Evolutionary conservation across 1,284 basidiomycete species (phyloP).

Genomic region (Hemileia vastatrix): DNA sequence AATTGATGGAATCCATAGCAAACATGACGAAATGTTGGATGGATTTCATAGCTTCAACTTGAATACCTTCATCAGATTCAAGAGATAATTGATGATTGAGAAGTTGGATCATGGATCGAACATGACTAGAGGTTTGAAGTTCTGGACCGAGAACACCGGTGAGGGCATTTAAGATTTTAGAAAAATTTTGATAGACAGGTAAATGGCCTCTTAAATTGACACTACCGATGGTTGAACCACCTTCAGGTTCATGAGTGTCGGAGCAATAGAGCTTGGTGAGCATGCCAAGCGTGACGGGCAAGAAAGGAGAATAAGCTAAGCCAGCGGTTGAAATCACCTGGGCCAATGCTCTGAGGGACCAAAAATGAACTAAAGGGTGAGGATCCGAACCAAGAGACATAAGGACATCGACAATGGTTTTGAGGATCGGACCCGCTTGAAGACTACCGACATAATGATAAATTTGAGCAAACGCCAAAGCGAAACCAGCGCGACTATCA

Average conservation of each 20-base stretch:
- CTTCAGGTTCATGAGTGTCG: slow-evolving; percentile 88
- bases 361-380: slow-evolving; percentile 92
- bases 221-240: slow-evolving; percentile 62
- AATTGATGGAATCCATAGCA: slow-evolving; percentile 61
- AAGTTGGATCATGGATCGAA: slow-evolving; percentile 68
- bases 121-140: slow-evolving; percentile 75
- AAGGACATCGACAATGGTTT: slow-evolving; percentile 89
- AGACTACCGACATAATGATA: slow-evolving; percentile 87
- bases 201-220: slow-evolving; percentile 81
- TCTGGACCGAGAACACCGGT: slow-evolving; percentile 93
- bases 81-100: slow-evolving; percentile 74
- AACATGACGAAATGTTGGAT: slow-evolving; percentile 96
- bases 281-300: slow-evolving; percentile 79
- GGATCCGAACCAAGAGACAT: slow-evolving; percentile 94
- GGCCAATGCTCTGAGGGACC: slow-evolving; percentile 74
- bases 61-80: slow-evolving; percentile 72
- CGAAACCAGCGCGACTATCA: slow-evolving; percentile 83
- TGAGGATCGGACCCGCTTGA: slow-evolving; percentile 83
- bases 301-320: slow-evolving; percentile 79
- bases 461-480: slow-evolving; percentile 84
- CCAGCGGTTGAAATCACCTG: slow-evolving; percentile 85
- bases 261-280: slow-evolving; percentile 80
- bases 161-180: slow-evolving; percentile 81
- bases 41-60: slow-evolving; percentile 88
- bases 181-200: slow-evolving; percentile 81